Conservation (phyloP, 192 early-diverging fungal genomes). For the Podila horticola region DNA sequence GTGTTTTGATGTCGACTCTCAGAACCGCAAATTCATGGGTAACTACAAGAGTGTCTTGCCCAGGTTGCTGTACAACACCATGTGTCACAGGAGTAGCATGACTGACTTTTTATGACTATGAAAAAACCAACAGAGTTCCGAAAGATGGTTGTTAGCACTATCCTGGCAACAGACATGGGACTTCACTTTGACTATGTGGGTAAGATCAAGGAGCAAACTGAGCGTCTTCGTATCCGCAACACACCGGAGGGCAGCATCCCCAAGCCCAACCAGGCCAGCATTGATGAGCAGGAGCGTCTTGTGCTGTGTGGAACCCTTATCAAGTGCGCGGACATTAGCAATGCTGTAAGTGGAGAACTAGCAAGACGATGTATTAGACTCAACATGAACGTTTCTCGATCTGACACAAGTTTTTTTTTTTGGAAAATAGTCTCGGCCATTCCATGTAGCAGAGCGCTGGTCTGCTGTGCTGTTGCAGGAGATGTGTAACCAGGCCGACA, state of each 20-base stretch:
- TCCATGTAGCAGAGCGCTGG: constrained; percentile 75
- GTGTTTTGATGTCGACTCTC: constrained; percentile 50
- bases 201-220: constrained; percentile 72
- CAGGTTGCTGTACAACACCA: constrained; percentile 1
- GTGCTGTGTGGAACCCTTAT: constrained; percentile 76
- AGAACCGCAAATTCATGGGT: constrained; percentile 54
- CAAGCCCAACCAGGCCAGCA: constrained; percentile 51
- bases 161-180: constrained; percentile 86
- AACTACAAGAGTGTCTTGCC: constrained; percentile 7
- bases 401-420: not conserved
- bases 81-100: not conserved
- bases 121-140: constrained; percentile 69
- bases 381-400: not conserved
- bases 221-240: constrained; percentile 57
- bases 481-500: constrained; percentile 74
- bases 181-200: constrained; percentile 81
- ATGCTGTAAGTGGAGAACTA: constrained; percentile 60
- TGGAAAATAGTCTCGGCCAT: constrained; percentile 66
- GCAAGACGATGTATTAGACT: not conserved
- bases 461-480: constrained; percentile 75
- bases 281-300: constrained; percentile 66
- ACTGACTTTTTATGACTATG: not conserved
- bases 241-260: constrained; percentile 52
- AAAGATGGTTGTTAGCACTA: constrained; percentile 73
- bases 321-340: constrained; percentile 88